These are phyloP conservation scores for Geotrichum histeridarum DNA, from an alignment of 1,139 yeast species.

Conservation along the genomic window DNA sequence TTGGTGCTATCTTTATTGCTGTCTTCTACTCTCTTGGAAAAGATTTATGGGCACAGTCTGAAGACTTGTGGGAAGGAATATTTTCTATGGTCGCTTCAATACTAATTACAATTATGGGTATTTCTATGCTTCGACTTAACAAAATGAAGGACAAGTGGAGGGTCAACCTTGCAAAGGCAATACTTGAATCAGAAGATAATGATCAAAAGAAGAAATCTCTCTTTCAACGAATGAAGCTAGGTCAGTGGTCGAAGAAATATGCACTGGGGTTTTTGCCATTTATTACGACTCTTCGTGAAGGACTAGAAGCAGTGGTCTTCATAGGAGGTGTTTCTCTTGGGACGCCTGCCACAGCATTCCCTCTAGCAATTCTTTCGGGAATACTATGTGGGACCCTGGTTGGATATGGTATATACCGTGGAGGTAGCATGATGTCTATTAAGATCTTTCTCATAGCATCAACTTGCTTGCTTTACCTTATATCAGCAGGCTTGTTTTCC, in stretches of 20 bases:
- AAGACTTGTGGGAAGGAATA: slow-evolving; percentile 86
- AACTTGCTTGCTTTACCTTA: slow-evolving; percentile 75
- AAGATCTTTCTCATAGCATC: slow-evolving; percentile 76
- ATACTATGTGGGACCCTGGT: slow-evolving; percentile 64
- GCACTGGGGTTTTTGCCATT: slow-evolving; percentile 76
- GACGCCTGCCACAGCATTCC: slow-evolving; percentile 54
- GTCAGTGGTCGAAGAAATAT: slow-evolving; percentile 48
- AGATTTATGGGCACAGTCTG: slow-evolving; percentile 78
- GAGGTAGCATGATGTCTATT: slow-evolving; percentile 58
- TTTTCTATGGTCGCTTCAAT: slow-evolving; percentile 75
- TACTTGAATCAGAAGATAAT: slow-evolving; percentile 41
- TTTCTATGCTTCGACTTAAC: slow-evolving; percentile 77
- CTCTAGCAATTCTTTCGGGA: slow-evolving; percentile 77
- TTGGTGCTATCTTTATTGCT: slow-evolving; percentile 71
- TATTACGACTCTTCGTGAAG: slow-evolving; percentile 82
- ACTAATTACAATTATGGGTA: slow-evolving; percentile 84
- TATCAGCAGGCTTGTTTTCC: slow-evolving; percentile 83
- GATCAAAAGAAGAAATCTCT: slow-evolving; percentile 11
- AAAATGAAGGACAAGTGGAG: slow-evolving; percentile 88
- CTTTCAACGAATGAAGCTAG: neutral
- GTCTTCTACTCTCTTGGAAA: slow-evolving; percentile 72
- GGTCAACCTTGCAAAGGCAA: slow-evolving; percentile 53
- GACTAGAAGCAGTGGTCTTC: slow-evolving; percentile 85
- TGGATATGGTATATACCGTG: slow-evolving; percentile 65
- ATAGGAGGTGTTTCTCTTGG: slow-evolving; percentile 77